Evolutionary conservation across 768 basidiomycete species (phyloP).

Genomic region (Dioszegia crocea): DNA sequence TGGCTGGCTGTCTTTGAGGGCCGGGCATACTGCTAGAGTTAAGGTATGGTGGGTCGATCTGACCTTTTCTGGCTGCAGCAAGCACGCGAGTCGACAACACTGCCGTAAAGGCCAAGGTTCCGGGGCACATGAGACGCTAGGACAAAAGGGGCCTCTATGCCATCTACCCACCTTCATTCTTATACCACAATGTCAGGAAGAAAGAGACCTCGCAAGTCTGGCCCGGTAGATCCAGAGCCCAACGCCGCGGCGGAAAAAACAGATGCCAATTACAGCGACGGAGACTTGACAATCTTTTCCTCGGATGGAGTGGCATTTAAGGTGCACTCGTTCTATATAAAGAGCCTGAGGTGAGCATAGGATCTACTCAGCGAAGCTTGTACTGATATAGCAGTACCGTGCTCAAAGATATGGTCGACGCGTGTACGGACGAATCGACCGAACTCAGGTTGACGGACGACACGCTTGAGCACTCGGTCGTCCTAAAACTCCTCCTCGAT

Average conservation of each 20-base stretch:
- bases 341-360: background rate
- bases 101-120: background rate
- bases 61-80: background rate
- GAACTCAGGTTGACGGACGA: background rate
- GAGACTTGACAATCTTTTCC: background rate
- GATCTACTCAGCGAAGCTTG: background rate
- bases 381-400: background rate
- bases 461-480: background rate
- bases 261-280: background rate
- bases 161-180: too few relatives aligned
- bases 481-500: background rate
- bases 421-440: background rate
- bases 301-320: background rate
- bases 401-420: background rate
- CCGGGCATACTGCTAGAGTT: slow-evolving; percentile 12
- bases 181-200: background rate
- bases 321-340: background rate
- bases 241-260: too few relatives aligned
- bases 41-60: background rate
- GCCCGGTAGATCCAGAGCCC: too few relatives aligned
- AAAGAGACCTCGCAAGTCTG: background rate
- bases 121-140: too few relatives aligned
- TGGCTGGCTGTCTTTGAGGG: slow-evolving; percentile 18
- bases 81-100: background rate
- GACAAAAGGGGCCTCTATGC: too few relatives aligned